Evolutionary conservation across 2,329 filamentous ascomycete species (phyloP), one percentile per base, ranked within the genome.

Genomic region (Stagonosporopsis chrysanthemi): DNA sequence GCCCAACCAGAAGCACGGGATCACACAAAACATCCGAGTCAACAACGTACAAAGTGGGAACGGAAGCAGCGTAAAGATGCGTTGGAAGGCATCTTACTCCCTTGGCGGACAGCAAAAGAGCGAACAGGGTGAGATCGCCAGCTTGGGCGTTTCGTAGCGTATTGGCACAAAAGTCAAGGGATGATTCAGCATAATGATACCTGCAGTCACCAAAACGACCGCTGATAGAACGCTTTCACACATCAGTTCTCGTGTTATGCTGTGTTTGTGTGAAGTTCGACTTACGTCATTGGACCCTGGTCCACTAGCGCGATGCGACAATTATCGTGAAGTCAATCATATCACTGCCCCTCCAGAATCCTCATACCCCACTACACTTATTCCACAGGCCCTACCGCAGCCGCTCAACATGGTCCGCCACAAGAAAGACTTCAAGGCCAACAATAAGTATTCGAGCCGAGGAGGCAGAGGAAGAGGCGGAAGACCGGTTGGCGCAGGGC

Each of bases 41-140:
- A 87, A 91, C 65, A 88, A 92, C 1, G 88, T 92, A 1, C 87
- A 92, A 67, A 80, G 79, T 61, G 82, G 86, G 40, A 90, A 89
- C 71, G 95, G 95, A 1, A 87, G 86, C 54, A 84, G 82, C n/a
- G 88, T 96, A 59, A 96, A 96, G 79, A 86, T 99, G 78, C 83
- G 95, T 61, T 99, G 93, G 91, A 91, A 91, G 68, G 87, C 91
- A 24, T 86, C 89, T 5, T 98, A 97, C 78, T 86, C 85, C 69
- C 75, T 95, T 12, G 89, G 86, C 3, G 82, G 78, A 2, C 85
- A 88, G 70, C 71, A 75, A 59, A 88, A 86, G 73, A 88, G 89
- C 58, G 92, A 97, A 78, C 91, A 89, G 80, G 94, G 94, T 5
- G 91, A 94, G 79, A 88, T 98, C 65, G 81, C 90, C 11, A 87